These are phyloP conservation scores for Aspergillus conjunctus DNA, from an alignment of 495 filamentous ascomycete species.

Conservation along the genomic window DNA sequence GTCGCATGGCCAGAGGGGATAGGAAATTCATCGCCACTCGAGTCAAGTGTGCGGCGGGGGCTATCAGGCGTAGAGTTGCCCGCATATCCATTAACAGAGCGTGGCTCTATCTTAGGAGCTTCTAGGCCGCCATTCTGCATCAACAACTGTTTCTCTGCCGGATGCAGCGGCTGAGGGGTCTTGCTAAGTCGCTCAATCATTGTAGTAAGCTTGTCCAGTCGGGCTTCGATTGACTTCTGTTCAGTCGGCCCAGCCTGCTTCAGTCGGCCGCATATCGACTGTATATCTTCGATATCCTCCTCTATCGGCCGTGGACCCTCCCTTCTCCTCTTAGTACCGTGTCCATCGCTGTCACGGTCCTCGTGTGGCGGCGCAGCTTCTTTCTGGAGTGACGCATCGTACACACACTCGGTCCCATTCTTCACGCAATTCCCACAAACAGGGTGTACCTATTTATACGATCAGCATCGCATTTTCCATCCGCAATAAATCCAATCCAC, in stretches of 20 bases:
- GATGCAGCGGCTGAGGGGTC: slow-evolving; percentile 32
- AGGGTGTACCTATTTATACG: slow-evolving; percentile 41
- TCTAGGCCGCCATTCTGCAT: slow-evolving; percentile 29
- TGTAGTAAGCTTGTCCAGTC: slow-evolving; percentile 49
- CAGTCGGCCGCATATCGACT: slow-evolving; percentile 43
- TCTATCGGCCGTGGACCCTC: slow-evolving; percentile 34
- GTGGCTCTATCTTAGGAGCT: slow-evolving; percentile 24
- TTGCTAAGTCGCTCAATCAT: slow-evolving; percentile 49
- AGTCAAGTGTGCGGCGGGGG: slow-evolving; percentile 40
- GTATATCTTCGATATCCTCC: slow-evolving; percentile 41
- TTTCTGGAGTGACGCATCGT: slow-evolving; percentile 40
- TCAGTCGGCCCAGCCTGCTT: slow-evolving; percentile 30
- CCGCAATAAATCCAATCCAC: not conserved
- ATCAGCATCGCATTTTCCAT: not conserved
- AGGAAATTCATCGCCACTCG: slow-evolving; percentile 49
- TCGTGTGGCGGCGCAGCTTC: slow-evolving; percentile 22
- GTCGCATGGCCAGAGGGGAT: slow-evolving; percentile 49
- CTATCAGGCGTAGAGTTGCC: slow-evolving; percentile 29
- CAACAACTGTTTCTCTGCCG: slow-evolving; percentile 28
- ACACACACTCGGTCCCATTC: slow-evolving; percentile 47
- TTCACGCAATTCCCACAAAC: slow-evolving; percentile 52
- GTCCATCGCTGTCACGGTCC: slow-evolving; percentile 20
- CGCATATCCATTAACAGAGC: slow-evolving; percentile 20
- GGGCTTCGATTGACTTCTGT: slow-evolving; percentile 44
- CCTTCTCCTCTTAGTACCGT: slow-evolving; percentile 44